Base-by-base conservation (phyloP, 148 eudicot species). In the Amaranthus hypochondriacus region DNA sequence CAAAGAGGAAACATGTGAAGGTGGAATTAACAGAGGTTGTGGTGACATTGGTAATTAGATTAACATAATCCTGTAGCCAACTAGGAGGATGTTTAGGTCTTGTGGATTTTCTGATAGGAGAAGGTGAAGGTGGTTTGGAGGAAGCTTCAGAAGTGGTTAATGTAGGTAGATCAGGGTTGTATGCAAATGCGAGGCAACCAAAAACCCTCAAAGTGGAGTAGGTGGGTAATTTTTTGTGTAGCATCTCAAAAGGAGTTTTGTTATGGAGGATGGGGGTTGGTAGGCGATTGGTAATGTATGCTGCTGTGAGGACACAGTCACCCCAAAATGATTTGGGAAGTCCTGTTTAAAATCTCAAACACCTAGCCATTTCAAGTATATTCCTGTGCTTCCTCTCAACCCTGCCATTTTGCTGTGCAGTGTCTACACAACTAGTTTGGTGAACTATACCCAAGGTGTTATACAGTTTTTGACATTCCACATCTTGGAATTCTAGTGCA, bases 181-280 rank as follows among this genome's bases (percentile, higher is more conserved):
- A 56, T 3, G 18, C 1, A 4, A 56, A 13, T 3, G 15, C 60
- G 12, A 56, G 60, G 10, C 60, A 13, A 3, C 60, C 28, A 56
- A 56, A 56, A 3, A 56, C 21, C 12, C 13, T 56, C 60, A 56
- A 56, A 56, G 14, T 15, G 15, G 14, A 15, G 15, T 56, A 56
- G 4, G 4, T 13, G 15, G 18, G 60, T 6, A 56, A 13, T 56
- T 4, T 13, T 4, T 56, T 56, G 21, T 2, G 15, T 6, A 56
- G 7, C 15, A 56, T 21, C 18, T 75, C 71, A 66, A 21, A 66
- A 42, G 77, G 77, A 2, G 63, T 39, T 43, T n/a, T 54, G 13
- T n/a, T 11, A 0, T 66, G 3, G 0, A 75, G 11, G 2, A 65
- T 6, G 3, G 64, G 4, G 2, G 6, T 42, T 2, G 77, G 77